Conservation (phyloP, 2,329 filamentous ascomycete species). For the Sphaerulina vaccinii region DNA sequence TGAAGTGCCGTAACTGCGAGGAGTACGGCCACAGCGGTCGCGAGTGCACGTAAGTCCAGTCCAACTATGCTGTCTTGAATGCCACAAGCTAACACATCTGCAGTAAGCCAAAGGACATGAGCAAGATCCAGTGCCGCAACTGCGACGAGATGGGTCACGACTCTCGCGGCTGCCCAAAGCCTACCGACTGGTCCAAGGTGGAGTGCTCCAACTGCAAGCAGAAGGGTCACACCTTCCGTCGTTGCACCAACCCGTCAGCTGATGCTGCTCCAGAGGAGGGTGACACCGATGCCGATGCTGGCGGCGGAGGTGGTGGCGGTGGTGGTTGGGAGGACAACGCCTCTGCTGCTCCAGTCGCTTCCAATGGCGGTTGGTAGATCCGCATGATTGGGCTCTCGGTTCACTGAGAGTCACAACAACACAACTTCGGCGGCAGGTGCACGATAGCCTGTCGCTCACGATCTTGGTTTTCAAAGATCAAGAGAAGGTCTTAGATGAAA, state of each 20-base stretch:
- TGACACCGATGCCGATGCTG: constrained; percentile 7
- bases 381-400: neutral
- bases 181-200: constrained; percentile 42
- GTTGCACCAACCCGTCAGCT: constrained; percentile 28
- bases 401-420: neutral
- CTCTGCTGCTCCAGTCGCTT: constrained; percentile 13
- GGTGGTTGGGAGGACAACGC: constrained; percentile 19
- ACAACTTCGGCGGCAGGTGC: neutral
- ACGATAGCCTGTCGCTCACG: neutral
- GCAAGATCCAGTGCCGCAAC: constrained; percentile 49
- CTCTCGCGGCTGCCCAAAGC: constrained; percentile 9
- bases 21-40: constrained; percentile 45
- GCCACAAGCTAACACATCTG: constrained; percentile 1
- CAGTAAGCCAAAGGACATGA: constrained; percentile 49
- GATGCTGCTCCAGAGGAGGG: constrained; percentile 15
- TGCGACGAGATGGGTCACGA: constrained; percentile 41
- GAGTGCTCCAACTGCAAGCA: constrained; percentile 49
- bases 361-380: constrained; percentile 18
- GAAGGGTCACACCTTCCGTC: constrained; percentile 31
- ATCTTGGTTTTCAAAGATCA: neutral
- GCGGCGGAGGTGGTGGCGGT: constrained; percentile 10
- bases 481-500: neutral
- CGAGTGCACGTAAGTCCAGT: constrained; percentile 54
- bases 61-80: constrained; percentile 36
- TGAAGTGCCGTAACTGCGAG: constrained; percentile 40